Percentiles rank a stretch among this genome's conserved stretches.
Conservation (phyloP, 2,329 filamentous ascomycete genomes). For the Penicillium sp. region DNA sequence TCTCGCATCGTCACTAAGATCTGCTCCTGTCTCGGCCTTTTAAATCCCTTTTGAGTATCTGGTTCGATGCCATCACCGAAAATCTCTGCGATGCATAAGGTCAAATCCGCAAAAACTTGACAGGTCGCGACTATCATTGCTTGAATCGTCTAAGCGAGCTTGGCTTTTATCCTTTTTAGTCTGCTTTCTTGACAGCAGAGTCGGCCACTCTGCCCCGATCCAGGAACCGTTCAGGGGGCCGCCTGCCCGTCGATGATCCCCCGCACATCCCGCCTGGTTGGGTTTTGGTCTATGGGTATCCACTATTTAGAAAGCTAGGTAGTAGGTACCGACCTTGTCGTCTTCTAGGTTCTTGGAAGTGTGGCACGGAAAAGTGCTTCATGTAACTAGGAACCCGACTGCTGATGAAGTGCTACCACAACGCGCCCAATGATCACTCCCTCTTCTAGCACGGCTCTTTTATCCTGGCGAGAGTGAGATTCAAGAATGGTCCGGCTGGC, state of each 20-base stretch:
- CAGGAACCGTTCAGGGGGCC: conserved; percentile 16
- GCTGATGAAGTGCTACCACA: no score
- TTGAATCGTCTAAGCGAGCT: conserved; percentile 22
- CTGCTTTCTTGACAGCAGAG: neutral
- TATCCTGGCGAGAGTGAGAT: neutral
- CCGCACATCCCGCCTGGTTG: conserved; percentile 4
- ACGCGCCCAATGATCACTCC: no score
- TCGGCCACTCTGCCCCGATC: neutral
- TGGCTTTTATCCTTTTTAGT: neutral
- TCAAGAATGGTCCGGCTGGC: neutral
- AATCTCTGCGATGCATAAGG: neutral
- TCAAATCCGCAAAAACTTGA: conserved; percentile 2
- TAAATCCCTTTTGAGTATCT: neutral
- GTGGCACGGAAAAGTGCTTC: no score
- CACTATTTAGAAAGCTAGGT: no score
- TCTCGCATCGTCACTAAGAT: neutral
- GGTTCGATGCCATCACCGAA: neutral
- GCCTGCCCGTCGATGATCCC: conserved; percentile 5
- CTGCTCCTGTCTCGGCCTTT: neutral
- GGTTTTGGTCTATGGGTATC: no score
- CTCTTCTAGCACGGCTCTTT: no score
- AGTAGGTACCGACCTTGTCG: no score
- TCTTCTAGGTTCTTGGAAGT: no score
- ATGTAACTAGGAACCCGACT: no score
- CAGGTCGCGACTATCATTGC: conserved; percentile 20